Conservation (phyloP, 2,329 filamentous ascomycete genomes). For the Arthrobotrys musiformis region DNA sequence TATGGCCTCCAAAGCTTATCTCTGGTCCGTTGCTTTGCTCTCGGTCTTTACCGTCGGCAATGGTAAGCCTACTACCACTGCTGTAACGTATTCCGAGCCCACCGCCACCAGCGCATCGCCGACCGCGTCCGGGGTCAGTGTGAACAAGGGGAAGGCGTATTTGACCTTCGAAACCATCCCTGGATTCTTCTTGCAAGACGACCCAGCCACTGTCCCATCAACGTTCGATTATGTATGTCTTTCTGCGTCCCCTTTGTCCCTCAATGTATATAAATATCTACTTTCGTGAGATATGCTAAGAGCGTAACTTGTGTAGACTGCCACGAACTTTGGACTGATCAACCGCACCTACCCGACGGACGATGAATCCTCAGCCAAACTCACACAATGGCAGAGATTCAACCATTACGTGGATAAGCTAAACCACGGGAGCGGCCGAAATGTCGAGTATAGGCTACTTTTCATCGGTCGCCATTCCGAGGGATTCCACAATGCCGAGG, state of each 20-base stretch:
- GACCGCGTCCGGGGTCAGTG: conserved; percentile 35
- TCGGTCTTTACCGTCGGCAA: conserved; percentile 5
- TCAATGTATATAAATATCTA: too few species aligned
- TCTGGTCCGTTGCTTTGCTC: conserved; percentile 19
- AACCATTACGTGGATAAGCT: conserved; percentile 69
- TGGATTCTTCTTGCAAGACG: conserved; percentile 74
- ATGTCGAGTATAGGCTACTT: conserved; percentile 72
- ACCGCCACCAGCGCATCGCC: conserved; percentile 29
- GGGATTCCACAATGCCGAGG: conserved; percentile 72
- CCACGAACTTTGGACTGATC: conserved; percentile 73
- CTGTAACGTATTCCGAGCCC: conserved; percentile 22
- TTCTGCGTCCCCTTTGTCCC: too few species aligned
- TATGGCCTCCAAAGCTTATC: conserved; percentile 19
- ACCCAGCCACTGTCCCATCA: conserved; percentile 67
- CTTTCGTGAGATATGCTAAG: too few species aligned
- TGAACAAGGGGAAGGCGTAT: conserved; percentile 41
- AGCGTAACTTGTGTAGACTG: conserved; percentile 65
- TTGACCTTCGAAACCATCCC: conserved; percentile 64
- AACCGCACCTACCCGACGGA: conserved; percentile 72
- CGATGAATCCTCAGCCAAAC: conserved; percentile 61
- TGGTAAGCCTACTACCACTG: neutral
- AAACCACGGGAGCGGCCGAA: conserved; percentile 65
- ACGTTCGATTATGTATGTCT: conserved; percentile 73
- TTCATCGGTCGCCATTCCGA: conserved; percentile 77
- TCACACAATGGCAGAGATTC: conserved; percentile 74